Percentiles rank a stretch among this genome's conserved stretches.
phyloP scores from a whole-genome alignment of 2,329 filamentous ascomycete species.

The Sporothrix brunneoviolacea region DNA sequence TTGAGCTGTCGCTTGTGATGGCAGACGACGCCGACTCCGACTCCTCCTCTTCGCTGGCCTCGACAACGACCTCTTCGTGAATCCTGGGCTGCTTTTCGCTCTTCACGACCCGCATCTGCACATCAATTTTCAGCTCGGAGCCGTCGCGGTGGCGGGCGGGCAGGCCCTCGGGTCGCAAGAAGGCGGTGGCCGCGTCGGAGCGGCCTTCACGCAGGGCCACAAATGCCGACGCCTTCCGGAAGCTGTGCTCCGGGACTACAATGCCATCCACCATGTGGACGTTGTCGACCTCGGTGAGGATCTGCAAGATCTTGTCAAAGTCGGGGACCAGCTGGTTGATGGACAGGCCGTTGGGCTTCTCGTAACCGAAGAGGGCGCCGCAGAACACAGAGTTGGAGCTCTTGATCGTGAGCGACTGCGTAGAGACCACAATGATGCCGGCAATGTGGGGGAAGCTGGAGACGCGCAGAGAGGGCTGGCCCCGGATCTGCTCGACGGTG shows the following conservation, averaged over 20 bases:
- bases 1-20: conserved; percentile 18
- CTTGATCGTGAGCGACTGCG: conserved; percentile 68
- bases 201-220: conserved; percentile 77
- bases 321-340: conserved; percentile 78
- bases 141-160: conserved; percentile 85
- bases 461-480: conserved; percentile 66
- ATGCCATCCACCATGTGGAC: conserved; percentile 84
- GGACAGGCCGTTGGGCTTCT: conserved; percentile 70
- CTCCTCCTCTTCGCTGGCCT: conserved; percentile 46
- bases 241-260: conserved; percentile 92
- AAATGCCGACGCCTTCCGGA: conserved; percentile 79
- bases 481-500: conserved; percentile 66
- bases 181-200: conserved; percentile 69
- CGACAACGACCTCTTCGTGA: conserved; percentile 58
- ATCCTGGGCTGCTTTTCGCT: conserved; percentile 64
- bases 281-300: conserved; percentile 81
- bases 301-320: conserved; percentile 75
- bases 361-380: conserved; percentile 82
- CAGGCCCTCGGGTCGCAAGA: conserved; percentile 77
- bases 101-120: conserved; percentile 93
- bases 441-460: conserved; percentile 97
- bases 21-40: conserved; percentile 16
- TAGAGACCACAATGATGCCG: conserved; percentile 88
- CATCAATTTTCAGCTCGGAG: conserved; percentile 84
- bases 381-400: conserved; percentile 96